These are phyloP conservation scores for Hyaloperonospora arabidopsidis DNA, from an alignment of 352 stramenopile species.

Conservation along the genomic window DNA sequence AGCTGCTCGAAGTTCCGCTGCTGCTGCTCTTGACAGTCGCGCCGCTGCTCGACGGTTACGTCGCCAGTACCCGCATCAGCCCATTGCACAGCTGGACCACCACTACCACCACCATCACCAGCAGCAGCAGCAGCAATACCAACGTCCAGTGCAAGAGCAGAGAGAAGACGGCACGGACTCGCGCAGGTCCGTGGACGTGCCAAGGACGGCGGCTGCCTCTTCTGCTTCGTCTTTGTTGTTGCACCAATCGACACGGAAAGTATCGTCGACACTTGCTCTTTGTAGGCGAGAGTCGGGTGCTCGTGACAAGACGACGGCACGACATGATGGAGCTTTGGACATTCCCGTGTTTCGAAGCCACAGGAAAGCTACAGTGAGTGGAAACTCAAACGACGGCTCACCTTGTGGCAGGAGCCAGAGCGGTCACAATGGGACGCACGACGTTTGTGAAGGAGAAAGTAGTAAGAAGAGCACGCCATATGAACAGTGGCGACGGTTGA, in stretches of 20 bases:
- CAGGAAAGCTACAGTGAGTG: no score
- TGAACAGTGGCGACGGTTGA: conserved; percentile 33
- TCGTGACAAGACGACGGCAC: conserved; percentile 9
- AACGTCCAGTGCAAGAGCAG: conserved; percentile 6
- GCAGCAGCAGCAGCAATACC: conserved; percentile 22
- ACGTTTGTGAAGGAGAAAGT: not conserved
- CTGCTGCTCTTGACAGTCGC: conserved; percentile 12
- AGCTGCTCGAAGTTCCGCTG: conserved; percentile 6
- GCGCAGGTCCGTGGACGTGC: conserved; percentile 10
- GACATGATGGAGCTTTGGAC: conserved; percentile 14
- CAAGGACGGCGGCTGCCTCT: conserved; percentile 12
- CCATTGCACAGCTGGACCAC: conserved; percentile 30
- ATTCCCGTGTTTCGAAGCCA: conserved; percentile 48
- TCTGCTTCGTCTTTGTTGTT: conserved; percentile 11
- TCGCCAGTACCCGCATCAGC: conserved; percentile 25
- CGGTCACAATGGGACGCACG: no score
- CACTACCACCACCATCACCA: conserved; percentile 28
- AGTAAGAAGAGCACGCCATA: conserved; percentile 20
- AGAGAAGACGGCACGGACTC: conserved; percentile 7
- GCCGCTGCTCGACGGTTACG: conserved; percentile 18
- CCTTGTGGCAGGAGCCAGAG: no score
- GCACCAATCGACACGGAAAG: conserved; percentile 15
- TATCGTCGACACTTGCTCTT: conserved; percentile 21
- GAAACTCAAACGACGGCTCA: no score
- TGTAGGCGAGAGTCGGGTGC: conserved; percentile 11